These are phyloP conservation scores for Cyberlindnera mississippiensis DNA, from an alignment of 805 yeast genomes.

Conservation along the genomic window DNA sequence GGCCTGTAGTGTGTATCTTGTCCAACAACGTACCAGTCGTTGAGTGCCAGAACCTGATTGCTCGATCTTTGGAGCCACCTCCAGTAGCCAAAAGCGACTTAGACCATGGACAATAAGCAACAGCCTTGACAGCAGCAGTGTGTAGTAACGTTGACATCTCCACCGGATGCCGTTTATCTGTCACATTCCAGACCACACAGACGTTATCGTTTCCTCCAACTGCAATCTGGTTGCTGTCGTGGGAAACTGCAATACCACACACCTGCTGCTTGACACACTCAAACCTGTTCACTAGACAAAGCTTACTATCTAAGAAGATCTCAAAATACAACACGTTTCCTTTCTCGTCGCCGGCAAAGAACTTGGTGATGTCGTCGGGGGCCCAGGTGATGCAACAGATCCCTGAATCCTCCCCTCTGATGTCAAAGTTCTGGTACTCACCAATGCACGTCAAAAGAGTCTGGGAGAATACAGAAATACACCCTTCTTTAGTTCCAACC, in stretches of 20 bases:
- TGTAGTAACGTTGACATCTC: constrained; percentile 55
- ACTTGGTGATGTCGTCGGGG: constrained; percentile 31
- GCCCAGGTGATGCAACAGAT: constrained; percentile 63
- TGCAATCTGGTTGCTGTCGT: constrained; percentile 54
- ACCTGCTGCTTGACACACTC: constrained; percentile 54
- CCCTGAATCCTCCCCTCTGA: no score
- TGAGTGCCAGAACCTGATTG: constrained; percentile 86
- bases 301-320: constrained; percentile 9
- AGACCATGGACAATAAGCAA: constrained; percentile 91
- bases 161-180: constrained; percentile 37
- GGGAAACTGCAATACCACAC: constrained; percentile 62
- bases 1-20: constrained; percentile 57
- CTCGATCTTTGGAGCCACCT: constrained; percentile 80
- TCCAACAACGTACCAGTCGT: constrained; percentile 66
- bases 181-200: constrained; percentile 73
- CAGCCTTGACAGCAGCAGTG: constrained; percentile 84
- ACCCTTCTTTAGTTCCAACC: constrained; percentile 58
- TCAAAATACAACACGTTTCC: constrained; percentile 52
- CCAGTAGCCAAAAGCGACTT: constrained; percentile 80
- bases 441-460: constrained; percentile 9
- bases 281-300: constrained; percentile 30
- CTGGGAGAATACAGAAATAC: constrained; percentile 43
- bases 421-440: constrained; percentile 23
- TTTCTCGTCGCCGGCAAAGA: constrained; percentile 61
- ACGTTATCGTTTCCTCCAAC: constrained; percentile 84